Conservation (phyloP, 306 rosid genomes). For the Phaseolus lunatus region DNA sequence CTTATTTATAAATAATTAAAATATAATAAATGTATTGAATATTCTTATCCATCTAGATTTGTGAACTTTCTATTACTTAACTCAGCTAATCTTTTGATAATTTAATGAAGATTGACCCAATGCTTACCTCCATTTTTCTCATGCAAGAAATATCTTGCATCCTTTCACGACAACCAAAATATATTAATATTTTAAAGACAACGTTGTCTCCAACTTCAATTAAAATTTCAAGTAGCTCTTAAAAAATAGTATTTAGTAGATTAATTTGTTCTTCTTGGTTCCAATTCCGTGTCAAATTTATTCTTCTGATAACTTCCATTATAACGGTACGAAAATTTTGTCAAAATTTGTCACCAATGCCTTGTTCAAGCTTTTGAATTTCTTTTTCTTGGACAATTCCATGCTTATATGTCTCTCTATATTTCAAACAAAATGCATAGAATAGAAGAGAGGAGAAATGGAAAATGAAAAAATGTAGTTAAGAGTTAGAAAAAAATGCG, state of each 20-base stretch:
- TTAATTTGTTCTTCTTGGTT: not conserved
- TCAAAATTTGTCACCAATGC: constrained; percentile 7
- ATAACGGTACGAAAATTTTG: not conserved
- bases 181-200: not conserved
- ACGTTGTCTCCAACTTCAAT: not conserved
- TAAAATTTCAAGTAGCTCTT: not conserved
- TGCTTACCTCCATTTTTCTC: not conserved
- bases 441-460: not conserved
- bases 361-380: not conserved
- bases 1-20: not conserved
- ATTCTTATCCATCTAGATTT: not conserved
- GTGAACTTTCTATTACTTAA: not conserved
- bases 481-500: not conserved
- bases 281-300: not conserved
- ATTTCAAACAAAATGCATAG: too few species aligned
- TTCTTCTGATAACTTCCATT: not conserved
- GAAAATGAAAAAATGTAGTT: too few species aligned
- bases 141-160: constrained; percentile 1
- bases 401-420: not conserved
- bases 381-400: not conserved
- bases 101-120: not conserved
- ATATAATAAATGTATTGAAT: not conserved
- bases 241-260: not conserved
- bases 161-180: not conserved
- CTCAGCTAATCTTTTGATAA: not conserved